Evolutionary conservation across 2,329 filamentous ascomycete genomes (phyloP).

Genomic region (Ophiocordyceps camponoti-rufipedis): DNA sequence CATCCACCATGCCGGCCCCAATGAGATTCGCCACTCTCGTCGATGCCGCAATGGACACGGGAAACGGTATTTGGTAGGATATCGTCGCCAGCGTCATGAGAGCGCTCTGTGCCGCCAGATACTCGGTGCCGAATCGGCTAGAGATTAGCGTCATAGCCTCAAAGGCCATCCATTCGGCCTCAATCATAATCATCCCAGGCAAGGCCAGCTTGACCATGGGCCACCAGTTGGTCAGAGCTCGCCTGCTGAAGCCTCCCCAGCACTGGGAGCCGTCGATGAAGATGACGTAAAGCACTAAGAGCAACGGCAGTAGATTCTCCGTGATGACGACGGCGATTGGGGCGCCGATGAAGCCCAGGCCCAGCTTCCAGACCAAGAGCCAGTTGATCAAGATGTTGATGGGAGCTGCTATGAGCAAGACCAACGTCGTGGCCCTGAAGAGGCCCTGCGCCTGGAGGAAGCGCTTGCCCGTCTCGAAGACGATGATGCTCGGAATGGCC

Average conservation of each 20-base stretch:
- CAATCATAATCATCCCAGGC: constrained; percentile 82
- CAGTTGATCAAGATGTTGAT: constrained; percentile 64
- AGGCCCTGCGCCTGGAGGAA: constrained; percentile 72
- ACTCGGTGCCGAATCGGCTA: constrained; percentile 59
- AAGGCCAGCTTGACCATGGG: constrained; percentile 71
- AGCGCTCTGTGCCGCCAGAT: constrained; percentile 76
- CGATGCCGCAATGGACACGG: constrained; percentile 71
- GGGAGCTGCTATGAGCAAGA: constrained; percentile 58
- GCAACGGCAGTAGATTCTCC: constrained; percentile 56
- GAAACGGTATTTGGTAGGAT: constrained; percentile 84
- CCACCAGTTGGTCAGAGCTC: constrained; percentile 59
- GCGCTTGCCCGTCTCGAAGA: constrained; percentile 63
- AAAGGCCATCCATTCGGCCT: constrained; percentile 86
- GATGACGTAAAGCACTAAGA: constrained; percentile 62
- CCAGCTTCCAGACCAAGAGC: constrained; percentile 55
- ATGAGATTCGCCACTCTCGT: constrained; percentile 87
- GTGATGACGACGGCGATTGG: constrained; percentile 66
- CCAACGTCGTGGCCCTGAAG: constrained; percentile 61
- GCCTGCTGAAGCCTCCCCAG: constrained; percentile 63
- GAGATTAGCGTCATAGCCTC: constrained; percentile 76
- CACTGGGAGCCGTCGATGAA: constrained; percentile 60
- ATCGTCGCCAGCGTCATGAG: constrained; percentile 61
- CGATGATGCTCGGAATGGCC: constrained; percentile 58
- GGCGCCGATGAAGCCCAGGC: constrained; percentile 59
- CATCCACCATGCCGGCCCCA: constrained; percentile 63